Conservation (phyloP, 495 filamentous ascomycete genomes). For the Tuber umbilicatum region DNA sequence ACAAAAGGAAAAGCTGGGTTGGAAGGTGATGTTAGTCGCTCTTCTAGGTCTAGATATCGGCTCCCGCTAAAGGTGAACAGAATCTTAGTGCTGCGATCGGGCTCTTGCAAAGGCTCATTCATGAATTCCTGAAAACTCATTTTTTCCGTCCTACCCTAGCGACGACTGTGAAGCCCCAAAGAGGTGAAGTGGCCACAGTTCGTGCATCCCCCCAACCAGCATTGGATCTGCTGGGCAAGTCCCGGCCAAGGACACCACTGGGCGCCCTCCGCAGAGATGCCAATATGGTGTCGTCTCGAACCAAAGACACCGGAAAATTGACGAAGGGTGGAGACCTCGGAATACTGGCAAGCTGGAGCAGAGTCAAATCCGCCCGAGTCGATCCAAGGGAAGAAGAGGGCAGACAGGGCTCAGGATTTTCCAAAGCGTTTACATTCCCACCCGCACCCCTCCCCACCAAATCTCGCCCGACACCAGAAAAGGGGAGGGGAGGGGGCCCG, state of each 20-base stretch:
- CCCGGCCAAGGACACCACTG: conserved; percentile 15
- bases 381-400: conserved; percentile 35
- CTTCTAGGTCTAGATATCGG: background rate
- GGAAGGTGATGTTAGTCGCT: conserved; percentile 26
- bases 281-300: background rate
- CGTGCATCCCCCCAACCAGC: background rate
- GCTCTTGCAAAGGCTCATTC: conserved; percentile 57
- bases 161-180: conserved; percentile 3
- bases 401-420: conserved; percentile 14
- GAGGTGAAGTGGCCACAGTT: background rate
- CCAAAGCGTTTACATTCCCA: conserved; percentile 3
- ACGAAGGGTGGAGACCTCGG: conserved; percentile 9
- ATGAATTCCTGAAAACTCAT: conserved; percentile 63
- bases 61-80: conserved; percentile 29
- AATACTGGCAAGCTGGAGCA: conserved; percentile 28
- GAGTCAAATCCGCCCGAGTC: conserved; percentile 28
- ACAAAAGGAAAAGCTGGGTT: conserved; percentile 38
- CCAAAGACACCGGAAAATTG: background rate
- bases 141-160: conserved; percentile 53
- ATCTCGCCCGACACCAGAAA: background rate
- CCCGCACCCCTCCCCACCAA: background rate
- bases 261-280: conserved; percentile 10
- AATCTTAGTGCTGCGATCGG: conserved; percentile 50
- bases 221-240: background rate
- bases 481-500: background rate